Base-by-base conservation (phyloP, 495 filamentous ascomycete genomes). In the Penicillium pulvis region DNA sequence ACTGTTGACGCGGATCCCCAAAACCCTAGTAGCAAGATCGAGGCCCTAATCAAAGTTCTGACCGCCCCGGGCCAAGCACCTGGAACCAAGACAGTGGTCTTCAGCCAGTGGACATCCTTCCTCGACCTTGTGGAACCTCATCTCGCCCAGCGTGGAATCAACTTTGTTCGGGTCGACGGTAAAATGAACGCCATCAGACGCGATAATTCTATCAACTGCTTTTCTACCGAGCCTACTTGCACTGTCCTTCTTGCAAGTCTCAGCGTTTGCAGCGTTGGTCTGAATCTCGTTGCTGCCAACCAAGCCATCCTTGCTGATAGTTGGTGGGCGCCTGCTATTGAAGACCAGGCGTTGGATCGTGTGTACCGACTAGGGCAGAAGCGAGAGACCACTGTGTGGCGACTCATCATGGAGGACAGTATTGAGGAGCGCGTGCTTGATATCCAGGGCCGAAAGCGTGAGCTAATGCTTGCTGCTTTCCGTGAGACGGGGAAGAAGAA, bases 251-350 rank as follows among this genome's bases (percentile, higher is more conserved):
- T 98, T 2, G 92, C 92, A 7, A 90, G 85, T 65, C 76, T 98
- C 20, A 84, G 81, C 11, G 93, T 95, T 12, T 92, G 90, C 70
- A 87, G 85, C 41, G 92, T 98, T 16, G 93, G 93, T 2, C 78
- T 98, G 41, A 97, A 98, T 63, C 84, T 98, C 14, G 89, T 92
- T 0, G 87, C 90, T 0, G 93, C 93, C 2, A 92, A 93, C 55
- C 92, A 93, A 24, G 91, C 94, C 47, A 85, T 97, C 16, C 78
- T 96, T 8, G 81, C 85, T 0, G 93, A 98, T 67, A 87, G 83
- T 45, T 97, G 91, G 93, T 97, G 93, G 91, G 91, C 92, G 3
- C 91, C 92, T 0, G 92, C 91, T 0, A 93, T 96, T 57, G 93
- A 98, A 71, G 92, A 96, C 64, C 93, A 98, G 65, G 93, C 93